Base-by-base conservation (phyloP, 2,329 filamentous ascomycete species). In the Penicillium sp. region DNA sequence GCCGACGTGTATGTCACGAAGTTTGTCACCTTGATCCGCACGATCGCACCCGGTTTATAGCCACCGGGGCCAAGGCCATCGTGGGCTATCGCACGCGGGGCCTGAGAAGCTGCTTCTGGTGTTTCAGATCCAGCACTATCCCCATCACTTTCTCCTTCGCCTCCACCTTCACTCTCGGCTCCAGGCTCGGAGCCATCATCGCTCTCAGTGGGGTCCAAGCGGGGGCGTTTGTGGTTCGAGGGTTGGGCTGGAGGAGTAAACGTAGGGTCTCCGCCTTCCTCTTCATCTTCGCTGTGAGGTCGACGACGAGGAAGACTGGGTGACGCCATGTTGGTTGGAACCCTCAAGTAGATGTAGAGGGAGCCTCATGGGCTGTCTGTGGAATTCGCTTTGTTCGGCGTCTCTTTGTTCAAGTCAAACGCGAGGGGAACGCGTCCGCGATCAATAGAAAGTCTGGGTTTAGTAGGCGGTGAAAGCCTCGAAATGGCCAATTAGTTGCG, bases 1-100 rank as follows among this genome's bases (percentile, higher is more conserved):
- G 91, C 93, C 50, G 87, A 86, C 47, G 90, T 91, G 75, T 99
- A 99, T 0, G 94, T 99, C 52, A 99, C 91, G 65, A 99, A 99
- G 73, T 97, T 90, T 46, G 82, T 83, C 42, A 97, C 81, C 63
- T 86, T 88, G 46, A 99, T 91, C 35, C 92, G 85, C 46, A 97
- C 86, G 63, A 99, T 95, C 10, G 94, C 88, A 12, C 94, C 94
- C 3, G 91, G 86, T 45, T 72, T 72, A 55, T 69, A 72, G 2
- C 58, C 65, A 37, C 65, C 62, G 5, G 61, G 60, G 3, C 56
- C 59, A 13, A 58, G 32, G 35, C 53, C 61, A 48, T 50, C 42
- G 32, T 56, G 52, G 18, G 48, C 40, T 10, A 37, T n/a, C 44
- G 49, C 41, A 49, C 53, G 51, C 15, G 46, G 41, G n/a, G 34